Evolutionary conservation across 805 yeast genomes (phyloP).

Genomic region (Scheffersomyces spartinae): DNA sequence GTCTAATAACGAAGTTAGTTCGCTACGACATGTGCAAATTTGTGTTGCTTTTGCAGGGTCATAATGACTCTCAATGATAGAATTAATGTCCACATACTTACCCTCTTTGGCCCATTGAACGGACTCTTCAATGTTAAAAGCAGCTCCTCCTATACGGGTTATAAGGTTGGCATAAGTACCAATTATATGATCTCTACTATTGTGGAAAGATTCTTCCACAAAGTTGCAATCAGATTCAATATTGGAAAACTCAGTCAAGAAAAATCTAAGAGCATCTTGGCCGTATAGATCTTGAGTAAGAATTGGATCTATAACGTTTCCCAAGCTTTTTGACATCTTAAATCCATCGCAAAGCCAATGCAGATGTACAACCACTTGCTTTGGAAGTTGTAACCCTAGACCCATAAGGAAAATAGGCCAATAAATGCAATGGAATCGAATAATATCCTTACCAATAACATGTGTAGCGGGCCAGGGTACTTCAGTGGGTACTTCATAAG

Average conservation of each 20-base stretch:
- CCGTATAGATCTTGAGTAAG: constrained; percentile 54
- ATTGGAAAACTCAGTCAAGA: constrained; percentile 63
- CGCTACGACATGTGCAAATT: too few relatives aligned
- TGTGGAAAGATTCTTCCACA: constrained; percentile 41
- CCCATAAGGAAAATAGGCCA: constrained; percentile 94
- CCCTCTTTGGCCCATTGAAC: constrained; percentile 13
- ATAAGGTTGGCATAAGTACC: constrained; percentile 78
- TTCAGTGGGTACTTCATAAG: constrained; percentile 4
- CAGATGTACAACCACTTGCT: constrained; percentile 74
- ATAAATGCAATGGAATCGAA: constrained; percentile 77
- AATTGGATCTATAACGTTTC: constrained; percentile 90
- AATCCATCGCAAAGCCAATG: constrained; percentile 88
- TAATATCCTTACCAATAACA: constrained; percentile 85
- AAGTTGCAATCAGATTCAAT: constrained; percentile 74
- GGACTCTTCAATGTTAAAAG: constrained; percentile 47
- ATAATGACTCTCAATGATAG: too few relatives aligned
- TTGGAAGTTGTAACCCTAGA: constrained; percentile 60
- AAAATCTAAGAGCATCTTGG: constrained; percentile 62
- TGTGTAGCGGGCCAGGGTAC: constrained; percentile 64
- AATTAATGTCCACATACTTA: constrained; percentile 8
- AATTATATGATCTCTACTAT: constrained; percentile 52
- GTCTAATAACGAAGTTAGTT: constrained; percentile 4
- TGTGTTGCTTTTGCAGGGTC: too few relatives aligned
- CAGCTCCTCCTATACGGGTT: constrained; percentile 60
- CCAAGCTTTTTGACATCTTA: constrained; percentile 88